Conservation (phyloP, 2,329 filamentous ascomycete genomes). For the Colletotrichum tamarilloi region DNA sequence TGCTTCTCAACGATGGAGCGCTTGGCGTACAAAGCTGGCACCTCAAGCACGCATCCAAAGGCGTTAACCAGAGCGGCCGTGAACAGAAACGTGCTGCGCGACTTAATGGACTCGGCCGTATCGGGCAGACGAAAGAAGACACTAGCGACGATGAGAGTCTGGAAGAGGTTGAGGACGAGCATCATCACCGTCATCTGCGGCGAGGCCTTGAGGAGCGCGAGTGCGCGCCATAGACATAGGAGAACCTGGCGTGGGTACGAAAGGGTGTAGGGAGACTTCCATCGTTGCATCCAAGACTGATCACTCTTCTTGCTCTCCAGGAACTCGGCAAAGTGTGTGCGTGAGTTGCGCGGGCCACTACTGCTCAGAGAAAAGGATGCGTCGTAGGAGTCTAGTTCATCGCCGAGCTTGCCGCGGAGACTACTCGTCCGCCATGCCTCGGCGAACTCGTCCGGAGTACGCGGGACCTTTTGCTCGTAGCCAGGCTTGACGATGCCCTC, state of each 20-base stretch:
- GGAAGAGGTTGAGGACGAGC: constrained; percentile 56
- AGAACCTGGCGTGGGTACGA: constrained; percentile 38
- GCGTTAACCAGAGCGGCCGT: constrained; percentile 51
- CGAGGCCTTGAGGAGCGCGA: constrained; percentile 34
- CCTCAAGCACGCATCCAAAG: constrained; percentile 55
- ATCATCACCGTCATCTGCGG: constrained; percentile 37
- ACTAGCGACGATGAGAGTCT: constrained; percentile 72
- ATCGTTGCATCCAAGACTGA: constrained; percentile 22
- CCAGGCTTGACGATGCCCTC: constrained; percentile 48
- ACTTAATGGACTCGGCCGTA: constrained; percentile 69
- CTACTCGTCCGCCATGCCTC: constrained; percentile 45
- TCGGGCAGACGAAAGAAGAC: constrained; percentile 73
- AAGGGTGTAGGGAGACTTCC: constrained; percentile 38
- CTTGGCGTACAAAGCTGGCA: constrained; percentile 44
- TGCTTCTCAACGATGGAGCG: constrained; percentile 46
- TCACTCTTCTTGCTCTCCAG: constrained; percentile 23
- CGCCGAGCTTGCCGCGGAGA: background rate
- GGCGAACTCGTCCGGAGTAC: constrained; percentile 52
- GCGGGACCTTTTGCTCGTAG: constrained; percentile 47
- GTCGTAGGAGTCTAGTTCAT: constrained; percentile 20
- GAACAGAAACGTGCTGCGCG: constrained; percentile 46
- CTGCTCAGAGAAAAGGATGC: background rate
- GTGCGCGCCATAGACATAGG: constrained; percentile 38
- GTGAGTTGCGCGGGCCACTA: background rate
- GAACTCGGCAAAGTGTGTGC: constrained; percentile 21